Percentiles rank a stretch among this genome's conserved stretches.
These are phyloP conservation scores for Rhynchospora pubera DNA, from an alignment of 176 grass and related monocot species.

Conservation along the genomic window DNA sequence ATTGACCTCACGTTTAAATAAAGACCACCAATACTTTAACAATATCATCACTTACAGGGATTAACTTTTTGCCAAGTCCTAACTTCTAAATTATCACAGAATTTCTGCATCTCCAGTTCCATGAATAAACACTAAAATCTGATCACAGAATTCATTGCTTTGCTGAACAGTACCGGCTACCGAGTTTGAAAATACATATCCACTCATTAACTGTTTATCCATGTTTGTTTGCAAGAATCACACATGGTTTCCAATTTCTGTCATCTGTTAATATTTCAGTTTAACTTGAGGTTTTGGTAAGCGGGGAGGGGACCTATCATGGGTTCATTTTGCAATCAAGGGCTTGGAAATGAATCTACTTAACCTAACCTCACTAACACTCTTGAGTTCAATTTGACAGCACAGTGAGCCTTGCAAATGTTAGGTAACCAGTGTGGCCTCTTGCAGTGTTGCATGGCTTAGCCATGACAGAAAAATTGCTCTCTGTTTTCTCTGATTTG, in stretches of 20 bases:
- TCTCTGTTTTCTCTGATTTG: conserved; percentile 22
- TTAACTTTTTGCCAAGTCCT: neutral
- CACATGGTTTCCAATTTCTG: neutral
- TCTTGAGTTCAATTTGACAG: conserved; percentile 1
- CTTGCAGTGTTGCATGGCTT: conserved; percentile 53
- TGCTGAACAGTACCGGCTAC: neutral
- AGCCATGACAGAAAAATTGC: conserved; percentile 39
- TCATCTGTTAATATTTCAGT: neutral
- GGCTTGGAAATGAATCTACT: neutral
- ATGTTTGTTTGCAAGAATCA: neutral
- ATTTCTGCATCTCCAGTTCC: neutral
- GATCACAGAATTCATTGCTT: neutral
- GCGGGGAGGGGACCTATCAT: neutral
- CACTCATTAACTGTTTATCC: neutral
- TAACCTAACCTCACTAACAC: neutral
- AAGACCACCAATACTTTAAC: neutral
- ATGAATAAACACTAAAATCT: neutral
- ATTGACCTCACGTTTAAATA: neutral
- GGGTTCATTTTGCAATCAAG: neutral
- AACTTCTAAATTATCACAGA: neutral
- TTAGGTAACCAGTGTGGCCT: conserved; percentile 87
- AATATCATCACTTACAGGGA: neutral
- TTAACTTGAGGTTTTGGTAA: neutral
- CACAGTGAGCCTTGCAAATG: conserved; percentile 63
- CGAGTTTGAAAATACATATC: neutral